Evolutionary conservation across 177 flowering plant genomes (phyloP).

Genomic region (Vitis hybrid): DNA sequence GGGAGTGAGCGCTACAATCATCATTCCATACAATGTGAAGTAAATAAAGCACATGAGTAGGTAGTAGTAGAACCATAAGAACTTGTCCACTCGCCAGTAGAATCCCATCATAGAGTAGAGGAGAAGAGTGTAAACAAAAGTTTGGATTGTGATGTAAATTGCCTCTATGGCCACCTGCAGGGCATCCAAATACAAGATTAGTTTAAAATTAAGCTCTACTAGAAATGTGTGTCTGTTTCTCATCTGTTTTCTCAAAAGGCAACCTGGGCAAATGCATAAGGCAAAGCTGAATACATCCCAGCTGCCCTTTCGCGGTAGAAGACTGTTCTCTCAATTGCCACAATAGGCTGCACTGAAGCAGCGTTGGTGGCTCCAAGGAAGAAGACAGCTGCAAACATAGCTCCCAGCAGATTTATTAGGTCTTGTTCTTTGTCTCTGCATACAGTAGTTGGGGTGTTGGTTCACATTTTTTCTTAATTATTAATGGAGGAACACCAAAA

Average conservation of each 20-base stretch:
- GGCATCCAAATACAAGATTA: no score
- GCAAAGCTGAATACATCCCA: slow-evolving; percentile 74
- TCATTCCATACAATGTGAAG: slow-evolving; percentile 41
- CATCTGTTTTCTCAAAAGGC: not conserved
- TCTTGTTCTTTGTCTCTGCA: slow-evolving; percentile 66
- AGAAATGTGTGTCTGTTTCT: not conserved
- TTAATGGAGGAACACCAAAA: not conserved
- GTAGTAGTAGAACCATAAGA: slow-evolving; percentile 35
- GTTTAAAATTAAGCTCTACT: no score
- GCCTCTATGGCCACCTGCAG: slow-evolving; percentile 36
- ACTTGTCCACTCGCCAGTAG: slow-evolving; percentile 17
- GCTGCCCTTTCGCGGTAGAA: slow-evolving; percentile 85
- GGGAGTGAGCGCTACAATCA: slow-evolving; percentile 41
- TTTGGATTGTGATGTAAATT: slow-evolving; percentile 29
- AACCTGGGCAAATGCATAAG: slow-evolving; percentile 80
- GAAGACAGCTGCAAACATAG: slow-evolving; percentile 55
- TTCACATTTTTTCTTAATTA: not conserved
- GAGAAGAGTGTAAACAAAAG: slow-evolving; percentile 19
- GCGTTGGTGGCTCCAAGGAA: slow-evolving; percentile 74
- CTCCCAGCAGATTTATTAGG: slow-evolving; percentile 61
- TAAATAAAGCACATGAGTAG: slow-evolving; percentile 25
- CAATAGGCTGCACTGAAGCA: slow-evolving; percentile 56
- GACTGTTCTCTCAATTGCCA: slow-evolving; percentile 71
- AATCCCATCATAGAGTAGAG: slow-evolving; percentile 39
- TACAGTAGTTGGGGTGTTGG: not conserved